Base-by-base conservation (phyloP, 2,329 filamentous ascomycete species). In the Pseudogymnoascus sp. region DNA sequence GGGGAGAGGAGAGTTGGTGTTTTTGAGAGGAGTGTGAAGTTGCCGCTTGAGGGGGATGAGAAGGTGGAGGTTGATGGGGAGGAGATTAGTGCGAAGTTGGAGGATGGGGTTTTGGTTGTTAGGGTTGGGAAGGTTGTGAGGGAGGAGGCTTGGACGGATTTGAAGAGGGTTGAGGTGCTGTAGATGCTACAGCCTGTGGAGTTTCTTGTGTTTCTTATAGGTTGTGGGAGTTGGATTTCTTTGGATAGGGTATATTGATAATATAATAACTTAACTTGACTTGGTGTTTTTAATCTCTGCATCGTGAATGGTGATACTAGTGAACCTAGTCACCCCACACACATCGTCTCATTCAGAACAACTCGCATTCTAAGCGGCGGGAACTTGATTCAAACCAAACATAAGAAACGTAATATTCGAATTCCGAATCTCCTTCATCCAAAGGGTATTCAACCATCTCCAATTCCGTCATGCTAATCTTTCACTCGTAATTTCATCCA, bases 71-170 rank as follows among this genome's bases (percentile, higher is more conserved):
- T 95, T 14, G 87, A 92, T 69, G 83, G 80, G 1, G 81, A 87
- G 60, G 79, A 76, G 23, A 93, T 95, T 71, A 82, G 80, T 2
- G 90, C 90, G 2, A 91, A 86, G 76, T 81, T 96, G 76, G 88
- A 91, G 74, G 88, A 95, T 72, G 91, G 91, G 4, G 78, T 96
- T 1, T 74, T 96, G 68, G 79, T 87, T 37, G 80, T 96, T n/a
- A 86, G 83, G n/a, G 84, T 96, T 1, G 89, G 89, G 6, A 93
- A 91, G 78, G 71, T 83, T 6, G 45, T 51, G 4, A 51, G 14
- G 3, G 85, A 88, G 71, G 83, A 80, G 74, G 85, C 85, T 68
- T 86, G 85, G 78, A 88, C 85, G 68, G 83, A 86, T 69, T 79
- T 86, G 65, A 80, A 79, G 71, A 82, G 82, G 73, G 80, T 87